Evolutionary conservation across 2,329 filamentous ascomycete species (phyloP), one percentile per base, ranked within the genome.

Genomic region (Phialemoniopsis sp.): DNA sequence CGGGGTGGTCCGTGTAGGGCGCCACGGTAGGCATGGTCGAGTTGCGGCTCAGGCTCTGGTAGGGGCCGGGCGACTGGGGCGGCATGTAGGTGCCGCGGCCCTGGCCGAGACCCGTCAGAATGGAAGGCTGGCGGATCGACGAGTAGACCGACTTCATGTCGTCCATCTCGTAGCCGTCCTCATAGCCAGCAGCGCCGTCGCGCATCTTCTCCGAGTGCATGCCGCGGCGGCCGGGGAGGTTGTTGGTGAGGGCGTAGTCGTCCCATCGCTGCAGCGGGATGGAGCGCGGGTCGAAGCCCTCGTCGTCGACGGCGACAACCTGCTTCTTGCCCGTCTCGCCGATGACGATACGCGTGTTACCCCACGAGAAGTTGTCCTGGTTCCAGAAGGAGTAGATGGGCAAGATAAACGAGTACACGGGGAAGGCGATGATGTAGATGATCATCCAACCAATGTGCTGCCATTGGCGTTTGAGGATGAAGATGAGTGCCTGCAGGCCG

Each of bases 301-400:
- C 21, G 44, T 86, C 82, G 18, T 91, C 86, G 3, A 90, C 80
- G 1, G 89, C 89, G 38, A 98, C 76, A n/a, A 96, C 72, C 57
- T 95, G 82, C 69, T 95, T 95, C 58, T 78, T 79, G 46, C 90
- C 91, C 62, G 91, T 89, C 63, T 98, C 93, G 43, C 89, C 91
- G 49, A 97, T 87, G 50, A 98, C 93, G 48, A 98, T 82, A 78
- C 93, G 89, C 2, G 93, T 98, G 68, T 93, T 97, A 75, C 93
- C 93, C 93, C 93, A 98, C 3, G 84, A 84, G 74, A 98, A 98
- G 67, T 98, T 91, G 65, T 98, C 93, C 63, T 96, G 90, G 66
- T 96, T 95, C 93, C 93, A 98, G 83, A 98, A 98, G 1, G 91
- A 95, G 70, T 97, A 98, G 47, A 98, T 69, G 1, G 93, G 93